Evolutionary conservation across 106 monocot genomes (phyloP).

Genomic region (Apostasia shenzhenica): DNA sequence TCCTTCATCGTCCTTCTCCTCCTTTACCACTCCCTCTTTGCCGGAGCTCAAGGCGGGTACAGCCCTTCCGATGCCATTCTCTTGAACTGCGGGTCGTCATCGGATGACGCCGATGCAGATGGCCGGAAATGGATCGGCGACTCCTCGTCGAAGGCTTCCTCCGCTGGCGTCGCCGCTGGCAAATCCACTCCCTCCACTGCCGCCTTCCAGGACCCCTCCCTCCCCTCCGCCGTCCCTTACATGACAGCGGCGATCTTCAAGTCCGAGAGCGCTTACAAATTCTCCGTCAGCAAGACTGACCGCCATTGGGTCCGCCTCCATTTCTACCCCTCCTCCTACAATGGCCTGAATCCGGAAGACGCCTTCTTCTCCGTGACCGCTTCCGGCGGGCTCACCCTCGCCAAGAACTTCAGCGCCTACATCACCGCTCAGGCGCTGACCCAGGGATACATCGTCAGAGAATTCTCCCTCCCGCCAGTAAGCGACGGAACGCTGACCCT

Average conservation of each 20-base stretch:
- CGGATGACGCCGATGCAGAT: constrained; percentile 30
- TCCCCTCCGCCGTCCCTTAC: constrained; percentile 75
- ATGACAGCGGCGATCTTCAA: constrained; percentile 75
- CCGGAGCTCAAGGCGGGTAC: background rate
- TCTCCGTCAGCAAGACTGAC: constrained; percentile 30
- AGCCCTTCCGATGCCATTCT: constrained; percentile 31
- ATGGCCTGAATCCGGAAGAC: constrained; percentile 28
- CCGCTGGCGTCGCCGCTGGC: constrained; percentile 9
- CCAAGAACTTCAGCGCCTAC: constrained; percentile 78
- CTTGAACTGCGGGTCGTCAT: constrained; percentile 48
- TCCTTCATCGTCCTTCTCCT: background rate
- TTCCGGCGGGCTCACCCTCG: constrained; percentile 53
- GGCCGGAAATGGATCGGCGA: constrained; percentile 37
- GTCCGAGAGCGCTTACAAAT: constrained; percentile 44
- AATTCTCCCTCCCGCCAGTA: constrained; percentile 47
- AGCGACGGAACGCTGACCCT: constrained; percentile 32
- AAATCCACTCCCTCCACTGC: constrained; percentile 39
- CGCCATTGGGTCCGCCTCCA: constrained; percentile 79
- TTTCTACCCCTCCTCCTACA: constrained; percentile 73
- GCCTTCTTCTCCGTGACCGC: constrained; percentile 63
- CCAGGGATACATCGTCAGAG: constrained; percentile 51
- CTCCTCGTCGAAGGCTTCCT: constrained; percentile 4
- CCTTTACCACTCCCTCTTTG: background rate
- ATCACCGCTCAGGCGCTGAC: constrained; percentile 51
- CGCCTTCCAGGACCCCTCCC: constrained; percentile 61